phyloP scores from a whole-genome alignment of 2,329 filamentous ascomycete species.

The Myriosclerotinia curreyana region DNA sequence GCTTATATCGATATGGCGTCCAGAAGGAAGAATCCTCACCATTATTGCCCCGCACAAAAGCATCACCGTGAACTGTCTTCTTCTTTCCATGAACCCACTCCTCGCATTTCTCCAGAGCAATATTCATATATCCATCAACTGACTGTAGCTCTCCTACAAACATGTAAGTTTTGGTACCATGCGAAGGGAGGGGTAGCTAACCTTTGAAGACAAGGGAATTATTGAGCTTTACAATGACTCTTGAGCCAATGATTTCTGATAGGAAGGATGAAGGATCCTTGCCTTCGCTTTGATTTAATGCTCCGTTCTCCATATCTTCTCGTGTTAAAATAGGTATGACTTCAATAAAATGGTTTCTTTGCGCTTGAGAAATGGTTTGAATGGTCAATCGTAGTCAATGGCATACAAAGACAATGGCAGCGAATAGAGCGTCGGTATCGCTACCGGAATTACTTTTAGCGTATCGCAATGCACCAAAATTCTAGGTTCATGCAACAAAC shows the following conservation, averaged over 20 bases:
- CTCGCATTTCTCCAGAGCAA: constrained; percentile 91
- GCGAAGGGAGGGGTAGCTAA: constrained; percentile 42
- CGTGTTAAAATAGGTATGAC: constrained; percentile 20
- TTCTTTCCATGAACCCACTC: constrained; percentile 86
- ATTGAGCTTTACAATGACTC: constrained; percentile 96
- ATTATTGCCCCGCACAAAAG: constrained; percentile 94
- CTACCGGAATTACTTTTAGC: constrained; percentile 9
- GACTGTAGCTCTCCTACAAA: constrained; percentile 83
- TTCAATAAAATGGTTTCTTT: neutral
- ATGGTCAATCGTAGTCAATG: neutral
- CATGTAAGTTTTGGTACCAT: constrained; percentile 23
- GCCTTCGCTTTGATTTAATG: constrained; percentile 59
- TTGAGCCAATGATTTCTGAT: constrained; percentile 87
- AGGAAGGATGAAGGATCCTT: constrained; percentile 94
- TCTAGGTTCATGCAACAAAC: constrained; percentile 1
- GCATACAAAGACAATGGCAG: constrained; percentile 6
- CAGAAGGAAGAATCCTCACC: constrained; percentile 51
- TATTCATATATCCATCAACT: constrained; percentile 99
- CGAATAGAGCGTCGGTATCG: constrained; percentile 15
- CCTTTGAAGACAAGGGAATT: constrained; percentile 99
- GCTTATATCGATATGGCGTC: neutral
- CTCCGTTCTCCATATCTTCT: constrained; percentile 68
- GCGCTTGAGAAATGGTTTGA: neutral
- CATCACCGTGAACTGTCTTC: constrained; percentile 83
- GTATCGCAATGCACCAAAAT: neutral